phyloP scores from a whole-genome alignment of 495 filamentous ascomycete species.

The Aspergillus ellipticus region DNA sequence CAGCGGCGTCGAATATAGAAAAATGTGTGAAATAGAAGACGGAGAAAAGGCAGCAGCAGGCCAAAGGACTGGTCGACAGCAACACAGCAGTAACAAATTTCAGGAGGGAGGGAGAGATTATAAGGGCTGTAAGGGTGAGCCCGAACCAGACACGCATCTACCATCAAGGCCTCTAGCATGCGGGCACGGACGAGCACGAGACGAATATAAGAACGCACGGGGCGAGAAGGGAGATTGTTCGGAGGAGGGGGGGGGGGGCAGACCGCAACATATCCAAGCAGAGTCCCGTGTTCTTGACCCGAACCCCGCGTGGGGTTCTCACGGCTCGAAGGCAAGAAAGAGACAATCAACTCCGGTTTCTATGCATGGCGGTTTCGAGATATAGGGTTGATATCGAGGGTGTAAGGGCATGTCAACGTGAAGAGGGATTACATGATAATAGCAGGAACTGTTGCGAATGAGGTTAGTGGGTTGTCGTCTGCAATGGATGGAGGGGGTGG shows the following conservation, averaged over 20 bases:
- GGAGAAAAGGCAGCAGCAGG: slow-evolving; percentile 8
- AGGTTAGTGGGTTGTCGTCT: slow-evolving; percentile 7
- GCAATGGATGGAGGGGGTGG: neutral
- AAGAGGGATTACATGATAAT: slow-evolving; percentile 73
- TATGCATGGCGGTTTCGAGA: slow-evolving; percentile 34
- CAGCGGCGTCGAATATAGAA: slow-evolving; percentile 13
- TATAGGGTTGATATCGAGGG: slow-evolving; percentile 18
- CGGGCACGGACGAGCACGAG: slow-evolving; percentile 4
- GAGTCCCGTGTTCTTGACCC: slow-evolving; percentile 4
- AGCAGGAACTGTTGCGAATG: slow-evolving; percentile 55
- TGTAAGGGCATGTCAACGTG: slow-evolving; percentile 32
- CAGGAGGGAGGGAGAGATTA: slow-evolving; percentile 15
- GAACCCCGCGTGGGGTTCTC: slow-evolving; percentile 6
- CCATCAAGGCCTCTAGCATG: slow-evolving; percentile 25
- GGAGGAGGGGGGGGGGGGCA: neutral
- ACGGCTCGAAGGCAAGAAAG: slow-evolving; percentile 26
- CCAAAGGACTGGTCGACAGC: slow-evolving; percentile 13
- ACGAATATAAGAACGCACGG: slow-evolving; percentile 13
- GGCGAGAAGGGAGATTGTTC: slow-evolving; percentile 19
- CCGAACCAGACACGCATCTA: slow-evolving; percentile 12
- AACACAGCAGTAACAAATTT: neutral
- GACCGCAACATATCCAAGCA: slow-evolving; percentile 4
- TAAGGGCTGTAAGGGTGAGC: slow-evolving; percentile 5
- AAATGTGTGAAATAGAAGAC: slow-evolving; percentile 12
- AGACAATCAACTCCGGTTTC: slow-evolving; percentile 41